Evolutionary conservation across 2,329 filamentous ascomycete species (phyloP).

Genomic region (Nigrospora sphaerica): DNA sequence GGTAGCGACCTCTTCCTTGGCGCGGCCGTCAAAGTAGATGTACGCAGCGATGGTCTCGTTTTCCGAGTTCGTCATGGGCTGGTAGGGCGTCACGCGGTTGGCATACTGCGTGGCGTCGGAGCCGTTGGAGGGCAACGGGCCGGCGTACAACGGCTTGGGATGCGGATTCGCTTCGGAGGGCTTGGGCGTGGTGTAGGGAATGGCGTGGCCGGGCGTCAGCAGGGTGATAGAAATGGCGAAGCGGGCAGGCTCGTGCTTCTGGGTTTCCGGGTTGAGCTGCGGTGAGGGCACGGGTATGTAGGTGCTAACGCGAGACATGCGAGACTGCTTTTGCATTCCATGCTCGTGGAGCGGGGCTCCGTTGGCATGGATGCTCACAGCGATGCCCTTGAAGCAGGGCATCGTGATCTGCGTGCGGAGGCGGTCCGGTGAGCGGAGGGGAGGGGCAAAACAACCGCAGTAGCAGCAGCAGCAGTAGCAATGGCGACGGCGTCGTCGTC

Average conservation of each 20-base stretch:
- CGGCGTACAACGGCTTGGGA: conserved; percentile 77
- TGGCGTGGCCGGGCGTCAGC: conserved; percentile 77
- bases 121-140: conserved; percentile 52
- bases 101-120: conserved; percentile 38
- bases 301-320: conserved; percentile 85
- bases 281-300: conserved; percentile 95
- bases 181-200: conserved; percentile 89
- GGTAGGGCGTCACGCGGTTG: conserved; percentile 71
- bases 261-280: conserved; percentile 61
- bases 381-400: conserved; percentile 99
- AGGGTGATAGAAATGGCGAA: conserved; percentile 98
- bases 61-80: conserved; percentile 82
- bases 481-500: background rate
- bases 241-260: conserved; percentile 84
- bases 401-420: conserved; percentile 30
- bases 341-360: conserved; percentile 80
- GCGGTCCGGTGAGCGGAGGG: too few species aligned
- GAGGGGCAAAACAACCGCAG: too few species aligned
- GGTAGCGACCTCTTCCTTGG: conserved; percentile 95
- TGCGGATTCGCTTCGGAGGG: conserved; percentile 67
- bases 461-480: background rate
- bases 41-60: conserved; percentile 98
- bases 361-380: conserved; percentile 88
- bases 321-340: conserved; percentile 89
- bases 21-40: conserved; percentile 94